A percentile compares a stretch with the other conserved stretches of the same genome.
These are phyloP conservation scores for Xerocomus brunneocitrinus DNA, from an alignment of 768 basidiomycete genomes.

Conservation along the genomic window DNA sequence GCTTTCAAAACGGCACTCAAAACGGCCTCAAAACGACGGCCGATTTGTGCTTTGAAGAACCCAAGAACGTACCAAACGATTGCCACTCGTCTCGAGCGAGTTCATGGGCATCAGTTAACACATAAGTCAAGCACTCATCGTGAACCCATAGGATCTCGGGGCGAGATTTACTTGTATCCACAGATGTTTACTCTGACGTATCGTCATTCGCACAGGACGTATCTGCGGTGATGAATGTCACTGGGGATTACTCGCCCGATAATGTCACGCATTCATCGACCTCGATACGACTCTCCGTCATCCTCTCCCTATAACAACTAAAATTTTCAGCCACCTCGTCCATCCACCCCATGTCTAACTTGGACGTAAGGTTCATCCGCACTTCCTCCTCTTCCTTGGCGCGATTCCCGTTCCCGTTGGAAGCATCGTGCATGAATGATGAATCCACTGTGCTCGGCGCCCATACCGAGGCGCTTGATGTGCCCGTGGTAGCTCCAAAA, in stretches of 20 bases:
- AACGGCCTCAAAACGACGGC: slow-evolving; percentile 80
- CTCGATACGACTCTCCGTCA: slow-evolving; percentile 68
- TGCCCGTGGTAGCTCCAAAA: slow-evolving; percentile 91
- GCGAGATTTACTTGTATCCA: slow-evolving; percentile 39
- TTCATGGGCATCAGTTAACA: slow-evolving; percentile 94
- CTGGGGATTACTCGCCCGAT: no score
- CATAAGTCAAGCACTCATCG: slow-evolving; percentile 82
- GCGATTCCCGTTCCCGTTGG: slow-evolving; percentile 27
- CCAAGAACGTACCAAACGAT: slow-evolving; percentile 78
- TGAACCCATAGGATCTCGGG: slow-evolving; percentile 95
- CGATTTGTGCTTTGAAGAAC: slow-evolving; percentile 77
- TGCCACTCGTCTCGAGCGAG: slow-evolving; percentile 88
- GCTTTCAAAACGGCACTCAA: slow-evolving; percentile 49
- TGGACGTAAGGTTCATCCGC: slow-evolving; percentile 86
- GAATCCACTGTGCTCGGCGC: slow-evolving; percentile 94
- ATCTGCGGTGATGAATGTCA: no score
- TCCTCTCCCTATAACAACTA: slow-evolving; percentile 96
- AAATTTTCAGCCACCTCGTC: slow-evolving; percentile 90
- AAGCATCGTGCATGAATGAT: slow-evolving; percentile 58
- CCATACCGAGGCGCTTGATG: slow-evolving; percentile 78
- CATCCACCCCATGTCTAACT: slow-evolving; percentile 92
- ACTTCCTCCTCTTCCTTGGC: slow-evolving; percentile 21
- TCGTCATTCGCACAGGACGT: no score
- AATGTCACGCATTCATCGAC: no score
- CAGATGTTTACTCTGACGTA: no score